Conservation (phyloP, 495 filamentous ascomycete genomes). For the Cercophora samala region DNA sequence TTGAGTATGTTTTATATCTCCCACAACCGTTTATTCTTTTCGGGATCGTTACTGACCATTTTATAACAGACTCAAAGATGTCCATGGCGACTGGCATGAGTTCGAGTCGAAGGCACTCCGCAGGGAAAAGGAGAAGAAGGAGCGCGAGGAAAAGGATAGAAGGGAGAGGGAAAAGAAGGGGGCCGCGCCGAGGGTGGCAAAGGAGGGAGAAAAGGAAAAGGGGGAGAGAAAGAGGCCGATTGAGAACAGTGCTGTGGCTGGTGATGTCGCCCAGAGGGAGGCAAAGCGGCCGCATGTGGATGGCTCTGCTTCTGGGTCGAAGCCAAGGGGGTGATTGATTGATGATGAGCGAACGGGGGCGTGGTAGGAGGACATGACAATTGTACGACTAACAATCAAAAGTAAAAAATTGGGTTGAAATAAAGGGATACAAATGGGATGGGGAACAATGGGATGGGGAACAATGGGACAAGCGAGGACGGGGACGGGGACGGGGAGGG, state of each 20-base stretch:
- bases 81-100: constrained; percentile 98
- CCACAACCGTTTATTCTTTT: not conserved
- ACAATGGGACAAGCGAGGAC: too few relatives aligned
- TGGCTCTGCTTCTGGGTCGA: constrained; percentile 5
- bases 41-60: constrained; percentile 21
- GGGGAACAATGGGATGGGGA: not conserved
- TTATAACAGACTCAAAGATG: constrained; percentile 63
- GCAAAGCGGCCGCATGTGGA: constrained; percentile 45
- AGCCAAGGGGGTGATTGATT: not conserved
- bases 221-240: constrained; percentile 48
- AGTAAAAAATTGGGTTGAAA: not conserved
- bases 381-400: not conserved
- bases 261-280: constrained; percentile 34
- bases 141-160: constrained; percentile 62
- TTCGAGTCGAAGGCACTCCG: constrained; percentile 95
- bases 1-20: constrained; percentile 74
- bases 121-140: constrained; percentile 79
- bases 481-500: too few relatives aligned
- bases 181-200: constrained; percentile 36
- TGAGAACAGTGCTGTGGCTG: constrained; percentile 23
- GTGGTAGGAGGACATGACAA: not conserved
- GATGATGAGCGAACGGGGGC: not conserved
- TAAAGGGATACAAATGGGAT: too few relatives aligned
- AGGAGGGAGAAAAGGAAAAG: not conserved
- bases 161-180: constrained; percentile 23